These are phyloP conservation scores for Lupinus albus DNA, from an alignment of 306 rosid species.

Conservation along the genomic window DNA sequence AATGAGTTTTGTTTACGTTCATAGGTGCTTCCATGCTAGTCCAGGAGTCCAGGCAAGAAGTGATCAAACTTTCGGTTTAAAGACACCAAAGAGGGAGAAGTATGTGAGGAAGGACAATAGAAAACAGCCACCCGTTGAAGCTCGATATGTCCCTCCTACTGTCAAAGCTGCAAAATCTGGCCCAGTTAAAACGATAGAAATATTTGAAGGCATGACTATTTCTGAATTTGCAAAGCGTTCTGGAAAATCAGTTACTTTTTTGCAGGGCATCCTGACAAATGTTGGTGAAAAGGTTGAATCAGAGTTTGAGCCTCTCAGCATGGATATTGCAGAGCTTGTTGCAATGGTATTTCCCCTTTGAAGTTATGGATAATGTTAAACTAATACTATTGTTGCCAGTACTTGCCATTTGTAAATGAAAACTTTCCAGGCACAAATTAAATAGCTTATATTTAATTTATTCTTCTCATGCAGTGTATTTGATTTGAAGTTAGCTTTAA, in stretches of 20 bases:
- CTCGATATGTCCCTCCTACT: slow-evolving; percentile 70
- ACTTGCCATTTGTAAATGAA: slow-evolving; percentile 9
- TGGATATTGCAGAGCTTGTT: slow-evolving; percentile 75
- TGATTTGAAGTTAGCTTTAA: slow-evolving; percentile 1
- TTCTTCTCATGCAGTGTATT: slow-evolving; percentile 16
- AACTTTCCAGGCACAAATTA: neutral
- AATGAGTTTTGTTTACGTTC: slow-evolving; percentile 34
- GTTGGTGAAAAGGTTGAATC: slow-evolving; percentile 84
- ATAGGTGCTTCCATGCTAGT: slow-evolving; percentile 74
- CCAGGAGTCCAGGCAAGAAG: slow-evolving; percentile 55
- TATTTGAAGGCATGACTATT: slow-evolving; percentile 75
- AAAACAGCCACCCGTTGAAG: slow-evolving; percentile 73
- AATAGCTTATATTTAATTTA: slow-evolving; percentile 26
- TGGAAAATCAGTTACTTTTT: slow-evolving; percentile 60
- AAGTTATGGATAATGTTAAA: slow-evolving; percentile 32
- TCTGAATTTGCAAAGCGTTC: slow-evolving; percentile 82
- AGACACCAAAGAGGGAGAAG: slow-evolving; percentile 67
- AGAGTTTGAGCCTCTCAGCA: slow-evolving; percentile 80
- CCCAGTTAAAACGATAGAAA: slow-evolving; percentile 70
- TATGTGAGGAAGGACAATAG: slow-evolving; percentile 55
- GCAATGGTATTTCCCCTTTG: slow-evolving; percentile 71
- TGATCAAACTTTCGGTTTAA: slow-evolving; percentile 56
- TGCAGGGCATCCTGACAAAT: slow-evolving; percentile 70
- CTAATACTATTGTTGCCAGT: slow-evolving; percentile 12
- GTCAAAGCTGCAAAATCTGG: slow-evolving; percentile 52